phyloP scores from a whole-genome alignment of 495 filamentous ascomycete species.

The Aspergillus hancockii region DNA sequence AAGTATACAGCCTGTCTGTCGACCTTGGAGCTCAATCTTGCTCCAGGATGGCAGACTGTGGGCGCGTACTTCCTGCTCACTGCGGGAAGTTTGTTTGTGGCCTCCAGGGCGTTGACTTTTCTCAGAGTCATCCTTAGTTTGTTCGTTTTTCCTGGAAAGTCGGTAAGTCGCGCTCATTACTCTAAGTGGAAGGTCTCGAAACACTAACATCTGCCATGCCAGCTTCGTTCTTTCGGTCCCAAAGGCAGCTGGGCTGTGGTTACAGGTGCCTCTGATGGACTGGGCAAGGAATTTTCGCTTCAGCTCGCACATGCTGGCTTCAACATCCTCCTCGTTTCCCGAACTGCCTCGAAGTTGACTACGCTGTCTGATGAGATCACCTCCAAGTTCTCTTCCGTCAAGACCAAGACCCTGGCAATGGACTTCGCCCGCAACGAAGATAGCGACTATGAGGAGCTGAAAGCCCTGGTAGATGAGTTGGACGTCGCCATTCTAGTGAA shows the following conservation, averaged over 20 bases:
- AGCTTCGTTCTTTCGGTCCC: slow-evolving; percentile 89
- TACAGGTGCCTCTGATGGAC: slow-evolving; percentile 93
- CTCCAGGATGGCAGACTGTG: slow-evolving; percentile 40
- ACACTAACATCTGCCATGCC: slow-evolving; percentile 7
- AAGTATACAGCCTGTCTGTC: slow-evolving; percentile 37
- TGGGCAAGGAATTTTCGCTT: slow-evolving; percentile 93
- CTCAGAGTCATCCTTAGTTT: slow-evolving; percentile 67
- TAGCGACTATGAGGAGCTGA: slow-evolving; percentile 72
- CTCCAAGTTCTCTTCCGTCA: slow-evolving; percentile 58
- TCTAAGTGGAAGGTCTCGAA: background rate
- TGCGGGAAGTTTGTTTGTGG: slow-evolving; percentile 61
- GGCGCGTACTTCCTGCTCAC: slow-evolving; percentile 41
- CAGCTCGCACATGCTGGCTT: slow-evolving; percentile 90
- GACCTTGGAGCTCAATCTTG: slow-evolving; percentile 37
- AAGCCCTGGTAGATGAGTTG: slow-evolving; percentile 63
- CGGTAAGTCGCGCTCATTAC: slow-evolving; percentile 43
- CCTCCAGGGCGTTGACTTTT: slow-evolving; percentile 59
- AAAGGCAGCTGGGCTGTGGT: slow-evolving; percentile 94
- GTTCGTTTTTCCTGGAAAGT: slow-evolving; percentile 71
- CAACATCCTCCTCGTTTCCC: slow-evolving; percentile 91
- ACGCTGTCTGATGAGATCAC: slow-evolving; percentile 74
- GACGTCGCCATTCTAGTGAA: slow-evolving; percentile 91
- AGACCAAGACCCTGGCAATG: slow-evolving; percentile 80
- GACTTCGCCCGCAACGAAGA: slow-evolving; percentile 82
- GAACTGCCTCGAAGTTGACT: slow-evolving; percentile 86